These are phyloP conservation scores for Vinca major DNA, from an alignment of 305 asterid genomes.

Conservation along the genomic window DNA sequence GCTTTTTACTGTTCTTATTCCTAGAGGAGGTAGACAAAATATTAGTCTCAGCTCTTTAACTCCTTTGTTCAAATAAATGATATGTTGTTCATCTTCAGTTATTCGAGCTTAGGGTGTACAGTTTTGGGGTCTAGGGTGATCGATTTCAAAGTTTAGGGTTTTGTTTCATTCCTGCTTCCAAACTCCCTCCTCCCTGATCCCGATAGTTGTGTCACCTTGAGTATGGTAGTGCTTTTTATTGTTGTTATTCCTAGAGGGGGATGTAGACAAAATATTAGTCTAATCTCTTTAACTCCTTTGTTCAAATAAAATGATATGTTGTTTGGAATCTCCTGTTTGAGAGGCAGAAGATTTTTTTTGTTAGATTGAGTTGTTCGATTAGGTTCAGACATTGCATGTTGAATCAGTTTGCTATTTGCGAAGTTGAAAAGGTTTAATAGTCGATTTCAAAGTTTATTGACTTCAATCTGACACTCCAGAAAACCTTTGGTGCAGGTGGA, in stretches of 20 bases:
- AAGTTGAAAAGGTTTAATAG: not conserved
- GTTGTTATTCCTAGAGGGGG: not conserved
- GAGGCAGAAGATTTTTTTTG: not conserved
- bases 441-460: not conserved
- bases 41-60: not conserved
- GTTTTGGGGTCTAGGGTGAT: not conserved
- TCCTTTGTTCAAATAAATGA: no score
- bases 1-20: not conserved
- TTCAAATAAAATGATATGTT: not conserved
- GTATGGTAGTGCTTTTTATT: not conserved
- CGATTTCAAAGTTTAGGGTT: not conserved
- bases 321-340: not conserved
- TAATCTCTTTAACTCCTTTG: not conserved
- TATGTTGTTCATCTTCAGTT: not conserved
- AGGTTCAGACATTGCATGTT: not conserved
- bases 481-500: slow-evolving; percentile 46
- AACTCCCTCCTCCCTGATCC: not conserved
- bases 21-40: not conserved
- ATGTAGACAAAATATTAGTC: not conserved
- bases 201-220: no score
- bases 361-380: not conserved
- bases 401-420: not conserved
- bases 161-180: not conserved
- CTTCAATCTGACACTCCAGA: not conserved
- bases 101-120: not conserved